These are phyloP conservation scores for Pachyrhizus erosus DNA, from an alignment of 306 rosid genomes.

Conservation along the genomic window DNA sequence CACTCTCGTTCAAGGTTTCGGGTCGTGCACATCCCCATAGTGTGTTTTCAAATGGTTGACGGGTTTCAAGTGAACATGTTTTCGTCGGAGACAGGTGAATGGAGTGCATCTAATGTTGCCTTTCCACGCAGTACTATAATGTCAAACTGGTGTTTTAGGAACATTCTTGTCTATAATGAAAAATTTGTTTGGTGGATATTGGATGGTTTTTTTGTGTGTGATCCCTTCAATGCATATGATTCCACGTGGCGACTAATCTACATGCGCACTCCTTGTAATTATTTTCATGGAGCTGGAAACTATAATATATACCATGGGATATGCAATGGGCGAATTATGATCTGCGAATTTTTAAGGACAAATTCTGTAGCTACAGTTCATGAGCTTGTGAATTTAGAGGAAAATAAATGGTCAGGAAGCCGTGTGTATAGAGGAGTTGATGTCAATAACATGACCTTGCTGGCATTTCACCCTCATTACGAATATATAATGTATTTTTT, in stretches of 20 bases:
- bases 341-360: not conserved
- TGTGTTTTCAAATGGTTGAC: not conserved
- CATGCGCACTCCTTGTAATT: not conserved
- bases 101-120: not conserved
- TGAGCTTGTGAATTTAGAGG: not conserved
- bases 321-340: not conserved
- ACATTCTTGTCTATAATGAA: not conserved
- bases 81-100: not conserved
- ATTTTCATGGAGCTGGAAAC: too few relatives aligned
- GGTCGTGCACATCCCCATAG: not conserved
- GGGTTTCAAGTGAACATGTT: not conserved
- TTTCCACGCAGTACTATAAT: not conserved
- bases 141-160: not conserved
- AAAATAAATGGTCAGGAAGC: not conserved
- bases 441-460: not conserved
- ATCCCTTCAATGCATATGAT: not conserved
- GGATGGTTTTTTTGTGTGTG: not conserved
- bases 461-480: not conserved
- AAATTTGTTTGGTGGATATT: not conserved
- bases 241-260: not conserved
- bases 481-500: not conserved
- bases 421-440: not conserved
- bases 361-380: accelerated
- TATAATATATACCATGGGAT: not conserved
- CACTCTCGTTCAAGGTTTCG: not conserved